Percentiles rank a stretch among this genome's conserved stretches.
Evolutionary conservation across 371 early-diverging fungal species (phyloP).

Genomic region (Lichtheimia ramosa): DNA sequence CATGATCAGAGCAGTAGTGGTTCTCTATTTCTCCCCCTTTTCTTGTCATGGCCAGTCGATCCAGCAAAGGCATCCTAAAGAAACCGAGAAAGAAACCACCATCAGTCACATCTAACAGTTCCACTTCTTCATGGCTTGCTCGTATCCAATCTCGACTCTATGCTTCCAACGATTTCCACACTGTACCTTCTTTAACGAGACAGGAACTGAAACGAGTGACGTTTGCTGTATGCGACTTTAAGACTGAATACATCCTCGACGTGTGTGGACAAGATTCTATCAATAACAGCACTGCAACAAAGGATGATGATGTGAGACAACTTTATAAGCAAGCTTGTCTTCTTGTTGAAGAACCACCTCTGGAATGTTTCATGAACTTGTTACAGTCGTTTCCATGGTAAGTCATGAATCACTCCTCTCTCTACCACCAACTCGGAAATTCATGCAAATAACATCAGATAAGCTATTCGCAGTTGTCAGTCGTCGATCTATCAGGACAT

Average conservation of each 20-base stretch:
- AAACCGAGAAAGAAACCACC: conserved; percentile 11
- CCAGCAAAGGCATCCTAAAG: conserved; percentile 8
- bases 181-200: conserved; percentile 23
- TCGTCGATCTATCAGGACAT: conserved; percentile 52
- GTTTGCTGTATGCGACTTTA: conserved; percentile 35
- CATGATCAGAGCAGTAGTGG: too few relatives aligned
- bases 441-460: conserved; percentile 1
- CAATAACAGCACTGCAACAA: conserved; percentile 9
- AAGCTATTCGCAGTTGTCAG: conserved; percentile 23
- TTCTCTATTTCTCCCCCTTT: neutral
- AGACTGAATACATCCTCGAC: conserved; percentile 28
- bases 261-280: too few relatives aligned
- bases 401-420: neutral
- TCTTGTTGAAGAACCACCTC: conserved; percentile 30
- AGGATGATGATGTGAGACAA: conserved; percentile 14
- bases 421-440: too few relatives aligned
- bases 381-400: conserved; percentile 28
- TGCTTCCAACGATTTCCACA: neutral
- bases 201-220: conserved; percentile 44
- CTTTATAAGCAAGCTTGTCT: conserved; percentile 46
- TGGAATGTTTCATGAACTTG: conserved; percentile 28
- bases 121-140: conserved; percentile 14
- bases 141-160: conserved; percentile 23
- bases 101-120: conserved; percentile 3
- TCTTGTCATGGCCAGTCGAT: conserved; percentile 4